Evolutionary conservation across 257 asterid genomes (phyloP), one percentile per base, ranked within the genome.

Genomic region (Solanum chaucha): DNA sequence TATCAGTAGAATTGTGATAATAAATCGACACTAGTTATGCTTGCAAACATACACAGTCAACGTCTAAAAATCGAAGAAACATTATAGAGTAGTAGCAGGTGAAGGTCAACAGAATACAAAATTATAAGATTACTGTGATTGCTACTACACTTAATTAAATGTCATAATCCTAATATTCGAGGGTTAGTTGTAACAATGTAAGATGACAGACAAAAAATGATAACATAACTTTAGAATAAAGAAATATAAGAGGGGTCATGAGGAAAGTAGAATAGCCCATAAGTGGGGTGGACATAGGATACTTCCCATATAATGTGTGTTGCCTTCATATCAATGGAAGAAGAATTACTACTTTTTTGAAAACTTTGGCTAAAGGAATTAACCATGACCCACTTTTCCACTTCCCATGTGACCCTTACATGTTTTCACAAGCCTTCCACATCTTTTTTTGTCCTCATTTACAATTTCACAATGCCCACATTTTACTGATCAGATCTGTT

Each of bases 281-380:
- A 20, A 83, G 70, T 12, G 20, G 14, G 22, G 28, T 35, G 55
- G 67, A 70, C 91, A 88, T 89, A 40, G 91, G 90, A 91, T 91
- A 88, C 93, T 67, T 59, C 71, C 32, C 14, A 46, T 85, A 51
- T 22, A 35, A 35, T 87, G 78, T 85, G 12, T 80, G 67, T 80
- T 46, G 68, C 68, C 35, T 72, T 55, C 36, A 77, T 86, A 80
- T 9, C 67, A 28, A 80, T 46, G 85, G 85, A 17, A 26, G 22
- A 75, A 3, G 8, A 78, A 44, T 24, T 41, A 70, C 48, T 38
- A 75, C 30, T 15, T 22, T 24, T 85, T 77, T 82, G 34, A 36
- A 30, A 83, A 83, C 51, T 36, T 80, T 40, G 40, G 67, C 5
- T 4, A 7, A 15, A 13, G 28, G n/a, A 9, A 61, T 9, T 61